These are phyloP conservation scores for Metschnikowia reukaufii DNA, from an alignment of 805 yeast species.

Conservation along the genomic window DNA sequence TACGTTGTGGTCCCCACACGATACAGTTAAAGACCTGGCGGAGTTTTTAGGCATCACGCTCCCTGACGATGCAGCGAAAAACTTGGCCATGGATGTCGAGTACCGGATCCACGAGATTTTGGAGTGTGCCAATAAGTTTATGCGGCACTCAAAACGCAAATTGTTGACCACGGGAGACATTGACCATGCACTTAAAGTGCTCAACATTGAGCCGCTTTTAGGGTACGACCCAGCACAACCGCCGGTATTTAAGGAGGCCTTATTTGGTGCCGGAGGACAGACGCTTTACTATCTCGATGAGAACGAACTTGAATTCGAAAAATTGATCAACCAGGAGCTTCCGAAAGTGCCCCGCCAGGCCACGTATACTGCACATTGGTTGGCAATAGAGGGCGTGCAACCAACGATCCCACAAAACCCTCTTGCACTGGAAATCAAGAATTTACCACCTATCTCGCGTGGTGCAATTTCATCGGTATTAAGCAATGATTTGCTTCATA, in stretches of 20 bases:
- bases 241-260: slow-evolving; percentile 78
- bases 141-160: slow-evolving; percentile 89
- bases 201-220: slow-evolving; percentile 92
- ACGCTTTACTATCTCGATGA: slow-evolving; percentile 91
- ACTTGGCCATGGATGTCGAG: slow-evolving; percentile 98
- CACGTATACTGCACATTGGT: slow-evolving; percentile 94
- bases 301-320: slow-evolving; percentile 90
- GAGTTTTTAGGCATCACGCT: slow-evolving; percentile 83
- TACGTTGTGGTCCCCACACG: slow-evolving; percentile 96
- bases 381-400: slow-evolving; percentile 97
- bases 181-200: slow-evolving; percentile 73
- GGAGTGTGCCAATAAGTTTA: slow-evolving; percentile 93
- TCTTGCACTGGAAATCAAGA: slow-evolving; percentile 70
- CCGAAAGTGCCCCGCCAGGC: slow-evolving; percentile 94
- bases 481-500: slow-evolving; percentile 37
- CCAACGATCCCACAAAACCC: slow-evolving; percentile 98
- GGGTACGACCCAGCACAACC: slow-evolving; percentile 78
- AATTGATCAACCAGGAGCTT: slow-evolving; percentile 85
- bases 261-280: slow-evolving; percentile 84
- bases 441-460: slow-evolving; percentile 72
- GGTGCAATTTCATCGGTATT: slow-evolving; percentile 67
- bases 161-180: slow-evolving; percentile 80
- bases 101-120: slow-evolving; percentile 92
- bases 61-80: slow-evolving; percentile 90
- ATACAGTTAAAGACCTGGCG: slow-evolving; percentile 94